Percentiles rank a stretch among this genome's conserved stretches.
These are phyloP conservation scores for Alternaria sp. DNA, from an alignment of 2,329 filamentous ascomycete genomes.

Conservation along the genomic window DNA sequence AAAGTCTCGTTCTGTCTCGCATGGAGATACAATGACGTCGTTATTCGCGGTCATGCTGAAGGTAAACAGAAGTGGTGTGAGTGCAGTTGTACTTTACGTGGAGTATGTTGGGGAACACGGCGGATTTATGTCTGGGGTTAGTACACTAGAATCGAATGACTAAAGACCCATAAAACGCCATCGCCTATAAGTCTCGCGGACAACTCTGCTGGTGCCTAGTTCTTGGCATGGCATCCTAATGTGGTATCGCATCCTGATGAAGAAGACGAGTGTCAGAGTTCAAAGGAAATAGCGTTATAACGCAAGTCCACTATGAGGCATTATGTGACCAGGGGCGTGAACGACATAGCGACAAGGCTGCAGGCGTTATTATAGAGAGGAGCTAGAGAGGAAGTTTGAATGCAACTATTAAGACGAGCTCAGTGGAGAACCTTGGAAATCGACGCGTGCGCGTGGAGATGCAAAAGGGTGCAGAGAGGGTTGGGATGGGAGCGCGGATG, in stretches of 20 bases:
- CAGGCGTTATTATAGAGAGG: no score
- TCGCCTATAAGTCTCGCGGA: not conserved
- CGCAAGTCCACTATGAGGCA: not conserved
- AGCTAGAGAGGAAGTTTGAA: not conserved
- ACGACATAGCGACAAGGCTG: not conserved
- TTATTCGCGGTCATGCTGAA: conserved; percentile 18
- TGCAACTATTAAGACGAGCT: not conserved
- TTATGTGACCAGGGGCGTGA: no score
- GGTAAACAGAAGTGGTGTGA: not conserved
- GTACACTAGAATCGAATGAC: not conserved
- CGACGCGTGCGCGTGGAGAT: not conserved
- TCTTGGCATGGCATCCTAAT: not conserved
- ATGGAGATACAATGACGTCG: conserved; percentile 19
- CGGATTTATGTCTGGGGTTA: not conserved
- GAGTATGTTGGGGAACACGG: not conserved
- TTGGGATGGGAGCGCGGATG: not conserved
- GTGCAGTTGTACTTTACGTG: not conserved
- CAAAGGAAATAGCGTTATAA: not conserved
- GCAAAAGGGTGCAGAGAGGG: not conserved
- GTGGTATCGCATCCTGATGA: not conserved
- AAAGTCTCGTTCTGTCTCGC: conserved; percentile 32
- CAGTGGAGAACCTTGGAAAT: not conserved
- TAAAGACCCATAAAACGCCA: conserved; percentile 3
- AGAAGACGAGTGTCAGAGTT: not conserved
- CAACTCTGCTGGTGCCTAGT: not conserved